Conservation (phyloP, 495 filamentous ascomycete genomes). For the Penicillium malachiteum region DNA sequence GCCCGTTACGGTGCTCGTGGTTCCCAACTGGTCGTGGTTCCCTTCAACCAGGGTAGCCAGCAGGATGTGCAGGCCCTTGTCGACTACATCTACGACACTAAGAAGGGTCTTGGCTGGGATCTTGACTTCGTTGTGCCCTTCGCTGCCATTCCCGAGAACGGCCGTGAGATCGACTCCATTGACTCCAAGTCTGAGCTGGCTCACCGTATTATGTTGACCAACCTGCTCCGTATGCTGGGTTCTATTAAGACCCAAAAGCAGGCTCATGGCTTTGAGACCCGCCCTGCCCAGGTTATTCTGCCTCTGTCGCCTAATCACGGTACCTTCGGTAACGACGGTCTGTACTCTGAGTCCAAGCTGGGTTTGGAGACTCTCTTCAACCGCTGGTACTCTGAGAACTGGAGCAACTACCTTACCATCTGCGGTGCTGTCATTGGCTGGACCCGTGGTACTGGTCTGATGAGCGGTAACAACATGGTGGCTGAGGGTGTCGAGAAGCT, state of each 20-base stretch:
- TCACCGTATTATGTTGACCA: constrained; percentile 99
- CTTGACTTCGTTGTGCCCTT: constrained; percentile 96
- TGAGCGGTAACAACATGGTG: constrained; percentile 97
- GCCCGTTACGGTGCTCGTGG: constrained; percentile 88
- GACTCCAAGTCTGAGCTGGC: constrained; percentile 98
- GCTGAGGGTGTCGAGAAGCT: constrained; percentile 95
- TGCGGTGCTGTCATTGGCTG: constrained; percentile 98
- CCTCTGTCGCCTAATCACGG: constrained; percentile 97
- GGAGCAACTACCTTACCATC: constrained; percentile 97
- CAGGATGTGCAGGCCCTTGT: constrained; percentile 93
- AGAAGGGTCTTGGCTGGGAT: constrained; percentile 97
- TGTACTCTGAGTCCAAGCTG: constrained; percentile 98
- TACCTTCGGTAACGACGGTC: constrained; percentile 95
- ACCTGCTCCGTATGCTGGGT: constrained; percentile 87
- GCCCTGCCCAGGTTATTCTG: constrained; percentile 93
- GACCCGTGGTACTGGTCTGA: constrained; percentile 97
- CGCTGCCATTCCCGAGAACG: constrained; percentile 95
- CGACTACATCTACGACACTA: constrained; percentile 94
- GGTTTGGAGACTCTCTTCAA: constrained; percentile 97
- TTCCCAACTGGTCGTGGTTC: constrained; percentile 94
- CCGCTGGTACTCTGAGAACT: constrained; percentile 96
- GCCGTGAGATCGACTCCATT: constrained; percentile 94
- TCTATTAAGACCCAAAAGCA: constrained; percentile 88
- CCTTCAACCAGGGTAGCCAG: constrained; percentile 98
- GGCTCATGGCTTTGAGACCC: constrained; percentile 82